Base-by-base conservation (phyloP, 1,284 basidiomycete species). In the Apiotrichum brassicae region DNA sequence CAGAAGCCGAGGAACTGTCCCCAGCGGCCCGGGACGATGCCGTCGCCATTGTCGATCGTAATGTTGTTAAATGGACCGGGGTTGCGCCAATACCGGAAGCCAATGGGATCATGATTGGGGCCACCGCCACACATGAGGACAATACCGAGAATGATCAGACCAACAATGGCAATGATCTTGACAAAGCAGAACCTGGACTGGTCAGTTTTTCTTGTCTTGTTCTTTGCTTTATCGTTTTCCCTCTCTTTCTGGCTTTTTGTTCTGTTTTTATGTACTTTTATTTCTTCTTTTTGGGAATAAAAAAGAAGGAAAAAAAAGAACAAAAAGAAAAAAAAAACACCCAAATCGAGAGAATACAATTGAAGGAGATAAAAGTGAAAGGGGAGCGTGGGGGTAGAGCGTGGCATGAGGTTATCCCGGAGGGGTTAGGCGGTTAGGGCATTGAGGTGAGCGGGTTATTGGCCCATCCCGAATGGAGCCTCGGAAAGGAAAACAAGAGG, bases 141-240 rank as follows among this genome's bases (percentile, higher is more conserved):
- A 59, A 84, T 79, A 39, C 82, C 80, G 30, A 82, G 70, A 57
- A 83, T 80, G 47, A 64, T 63, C 25, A 74, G 58, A 23, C 70
- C 70, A n/a, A 77, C 77, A 58, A 87, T 85, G 6, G 85, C 86
- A 44, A 87, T 70, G 19, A 89, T 83, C 72, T 89, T 88, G 71
- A 88, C 84, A 7, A 83, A 85, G 9, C 79, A 49, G 35, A 20
- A 38, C 82, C 23, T 7, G 28, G 28, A 30, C 9, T 30, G 28
- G 28, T 14, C 28, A 30, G n/a, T n/a, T n/a, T n/a, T n/a, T n/a
- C n/a, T n/a, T n/a, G n/a, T n/a, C n/a, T n/a, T n/a, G n/a, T n/a
- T n/a, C n/a, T n/a, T n/a, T n/a, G n/a, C n/a, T n/a, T n/a, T n/a
- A n/a, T n/a, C n/a, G n/a, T n/a, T n/a, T n/a, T n/a, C n/a, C n/a